These are phyloP conservation scores for Aspergillus sp. DNA, from an alignment of 2,329 filamentous ascomycete species.

Conservation along the genomic window DNA sequence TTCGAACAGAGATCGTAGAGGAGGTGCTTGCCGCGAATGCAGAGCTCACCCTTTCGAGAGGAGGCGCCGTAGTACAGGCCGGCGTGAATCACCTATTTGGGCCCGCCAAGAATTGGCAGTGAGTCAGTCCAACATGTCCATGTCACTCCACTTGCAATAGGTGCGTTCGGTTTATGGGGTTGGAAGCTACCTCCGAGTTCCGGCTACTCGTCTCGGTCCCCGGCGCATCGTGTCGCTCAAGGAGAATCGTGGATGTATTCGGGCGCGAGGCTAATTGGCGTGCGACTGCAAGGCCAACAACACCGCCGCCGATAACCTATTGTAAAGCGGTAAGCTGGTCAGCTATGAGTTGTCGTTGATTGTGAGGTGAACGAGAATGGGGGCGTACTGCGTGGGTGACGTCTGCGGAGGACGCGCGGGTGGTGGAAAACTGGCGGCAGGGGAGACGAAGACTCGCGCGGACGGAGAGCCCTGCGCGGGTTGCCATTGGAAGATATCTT, in stretches of 20 bases:
- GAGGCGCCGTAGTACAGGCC: conserved; percentile 82
- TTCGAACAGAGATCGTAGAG: conserved; percentile 75
- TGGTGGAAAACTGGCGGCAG: conserved; percentile 44
- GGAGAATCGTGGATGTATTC: conserved; percentile 67
- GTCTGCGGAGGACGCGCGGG: conserved; percentile 48
- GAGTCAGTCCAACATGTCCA: not conserved
- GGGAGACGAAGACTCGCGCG: conserved; percentile 13
- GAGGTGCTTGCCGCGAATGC: conserved; percentile 71
- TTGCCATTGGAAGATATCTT: conserved; percentile 14
- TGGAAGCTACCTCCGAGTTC: conserved; percentile 70
- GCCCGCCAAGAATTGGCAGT: not conserved
- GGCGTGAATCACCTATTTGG: conserved; percentile 78
- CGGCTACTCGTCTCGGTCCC: conserved; percentile 86
- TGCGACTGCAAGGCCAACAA: conserved; percentile 79
- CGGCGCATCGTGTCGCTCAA: conserved; percentile 73
- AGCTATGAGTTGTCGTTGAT: not conserved
- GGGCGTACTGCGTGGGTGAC: conserved; percentile 60
- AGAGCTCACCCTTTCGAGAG: conserved; percentile 80
- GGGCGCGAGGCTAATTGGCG: conserved; percentile 65
- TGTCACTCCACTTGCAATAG: not conserved
- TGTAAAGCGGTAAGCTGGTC: not conserved
- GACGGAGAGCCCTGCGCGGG: conserved; percentile 13
- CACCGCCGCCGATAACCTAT: conserved; percentile 66
- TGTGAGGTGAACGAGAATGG: not conserved
- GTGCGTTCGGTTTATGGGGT: not conserved